Evolutionary conservation across 1,284 basidiomycete species (phyloP), one percentile per base, ranked within the genome.

Genomic region (Ustilago trichophora): DNA sequence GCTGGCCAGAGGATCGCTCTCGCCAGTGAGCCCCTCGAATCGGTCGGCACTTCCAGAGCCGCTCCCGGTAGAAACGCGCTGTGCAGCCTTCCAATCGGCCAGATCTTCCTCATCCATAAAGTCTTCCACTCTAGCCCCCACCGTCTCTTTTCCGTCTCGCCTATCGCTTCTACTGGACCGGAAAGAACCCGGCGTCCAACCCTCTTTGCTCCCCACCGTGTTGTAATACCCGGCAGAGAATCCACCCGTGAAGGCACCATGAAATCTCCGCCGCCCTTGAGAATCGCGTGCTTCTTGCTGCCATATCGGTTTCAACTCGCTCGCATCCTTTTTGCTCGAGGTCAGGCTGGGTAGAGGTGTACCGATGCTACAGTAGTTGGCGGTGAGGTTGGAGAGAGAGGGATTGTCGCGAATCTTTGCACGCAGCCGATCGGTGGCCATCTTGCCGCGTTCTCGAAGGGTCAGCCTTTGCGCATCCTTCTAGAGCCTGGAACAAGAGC

Each of bases 91-190:
- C 59, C 90, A 81, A 64, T 91, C 91, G 32, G 89, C 87, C n/a
- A 95, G 83, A 82, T 97, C 95, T 83, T 98, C 96, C 37, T 97
- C 95, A 83, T 98, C 95, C 95, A 98, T 98, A 81, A 93, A 98
- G 81, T 98, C 95, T 80, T 97, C 92, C 0, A 90, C 88, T 11
- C 87, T 62, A 25, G 46, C 50, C 27, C 54, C 86, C 65, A 86
- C 33, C 82, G 75, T 88, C 11, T 43, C n/a, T 37, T 38, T 21
- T 26, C 24, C 34, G 27, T 33, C 21, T 22, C 34, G n/a, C 45
- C 57, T 64, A 37, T 60, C 50, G 10, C 53, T 45, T 3, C 91
- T 88, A 81, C 71, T 75, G 11, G 73, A 76, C 6, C 63, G 60
- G 44, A 98, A 98, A 3, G 91, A 90, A 10, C 89, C 86, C 0